Evolutionary conservation across 140 eudicot species (phyloP), one percentile per base, ranked within the genome.

Genomic region (Stevia rebaudiana): DNA sequence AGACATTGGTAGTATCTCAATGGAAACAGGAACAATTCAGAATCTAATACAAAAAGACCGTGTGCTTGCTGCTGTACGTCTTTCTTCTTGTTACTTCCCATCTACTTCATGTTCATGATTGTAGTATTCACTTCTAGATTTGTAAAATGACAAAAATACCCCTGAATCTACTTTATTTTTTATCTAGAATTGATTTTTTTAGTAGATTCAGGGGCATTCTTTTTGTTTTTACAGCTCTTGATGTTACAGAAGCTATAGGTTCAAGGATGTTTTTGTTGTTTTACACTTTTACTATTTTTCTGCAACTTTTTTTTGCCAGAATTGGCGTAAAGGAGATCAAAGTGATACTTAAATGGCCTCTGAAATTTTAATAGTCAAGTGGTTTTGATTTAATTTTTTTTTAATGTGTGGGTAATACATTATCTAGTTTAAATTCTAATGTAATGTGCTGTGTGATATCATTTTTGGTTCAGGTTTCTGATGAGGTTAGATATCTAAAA

Each of bases 41-140:
- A 92, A 83, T 80, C 68, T 92, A 59, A 85, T 92, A 74, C 98
- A 88, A 68, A 92, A 88, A 76, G 98, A 92, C 59, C 86, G 94
- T 61, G 81, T 92, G 44, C 76, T 83, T 69, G 74, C 76, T 68
- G 98, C 86, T 82, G 98, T 91, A 31, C 15, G 92, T 84, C 52
- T 63, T 65, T 84, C 52, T 63, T 65, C 31, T 63, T 68, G 30
- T 63, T 68, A 36, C 65, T 54, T 67, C 10, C 25, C 3, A 65
- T 71, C 12, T 35, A 65, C 33, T 70, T 39, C 31, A 50, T 57
- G 23, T 65, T 58, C 15, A 42, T 58, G 30, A 42, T 10, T 56
- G 23, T 18, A 15, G 53, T 18, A 52, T 68, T 22, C 39, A 10
- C 8, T 39, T 28, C 60, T 30, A 11, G 25, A 57, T n/a, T 57